Conservation (phyloP, 441 rosid genomes). For the Aquilaria agallochum region DNA sequence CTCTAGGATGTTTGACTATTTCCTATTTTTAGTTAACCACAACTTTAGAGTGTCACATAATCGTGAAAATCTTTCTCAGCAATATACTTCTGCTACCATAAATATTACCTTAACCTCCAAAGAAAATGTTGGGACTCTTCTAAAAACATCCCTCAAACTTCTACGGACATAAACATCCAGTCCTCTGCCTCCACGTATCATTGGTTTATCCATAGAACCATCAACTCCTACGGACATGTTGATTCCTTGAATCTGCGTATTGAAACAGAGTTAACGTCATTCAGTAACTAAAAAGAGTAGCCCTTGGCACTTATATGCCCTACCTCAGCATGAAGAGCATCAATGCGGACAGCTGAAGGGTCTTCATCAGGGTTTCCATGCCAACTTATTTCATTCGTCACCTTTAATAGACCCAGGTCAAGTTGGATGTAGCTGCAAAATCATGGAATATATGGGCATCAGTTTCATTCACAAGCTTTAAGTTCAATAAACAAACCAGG, state of each 20-base stretch:
- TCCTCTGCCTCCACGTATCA: constrained; percentile 92
- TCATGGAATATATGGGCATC: constrained; percentile 17
- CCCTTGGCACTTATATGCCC: constrained; percentile 15
- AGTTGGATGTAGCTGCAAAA: constrained; percentile 88
- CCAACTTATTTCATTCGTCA: constrained; percentile 94
- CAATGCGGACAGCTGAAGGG: constrained; percentile 92
- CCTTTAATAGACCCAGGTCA: constrained; percentile 85
- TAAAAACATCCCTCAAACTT: constrained; percentile 94
- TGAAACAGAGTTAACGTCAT: constrained; percentile 17
- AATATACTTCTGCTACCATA: not conserved
- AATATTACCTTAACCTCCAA: constrained; percentile 83
- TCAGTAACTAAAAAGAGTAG: constrained; percentile 10
- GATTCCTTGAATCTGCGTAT: constrained; percentile 83
- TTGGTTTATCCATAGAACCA: constrained; percentile 81
- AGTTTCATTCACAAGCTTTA: constrained; percentile 15
- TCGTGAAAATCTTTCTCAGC: not conserved
- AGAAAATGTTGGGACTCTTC: constrained; percentile 89
- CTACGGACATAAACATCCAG: constrained; percentile 82
- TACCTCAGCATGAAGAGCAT: constrained; percentile 97
- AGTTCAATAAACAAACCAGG: too few relatives aligned
- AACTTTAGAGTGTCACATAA: not conserved
- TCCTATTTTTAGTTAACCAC: too few relatives aligned
- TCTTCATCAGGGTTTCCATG: constrained; percentile 87
- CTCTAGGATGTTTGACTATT: too few relatives aligned
- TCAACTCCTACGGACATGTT: constrained; percentile 95